Evolutionary conservation across 2,329 filamentous ascomycete species (phyloP).

Genomic region (Colletotrichum plurivorum): DNA sequence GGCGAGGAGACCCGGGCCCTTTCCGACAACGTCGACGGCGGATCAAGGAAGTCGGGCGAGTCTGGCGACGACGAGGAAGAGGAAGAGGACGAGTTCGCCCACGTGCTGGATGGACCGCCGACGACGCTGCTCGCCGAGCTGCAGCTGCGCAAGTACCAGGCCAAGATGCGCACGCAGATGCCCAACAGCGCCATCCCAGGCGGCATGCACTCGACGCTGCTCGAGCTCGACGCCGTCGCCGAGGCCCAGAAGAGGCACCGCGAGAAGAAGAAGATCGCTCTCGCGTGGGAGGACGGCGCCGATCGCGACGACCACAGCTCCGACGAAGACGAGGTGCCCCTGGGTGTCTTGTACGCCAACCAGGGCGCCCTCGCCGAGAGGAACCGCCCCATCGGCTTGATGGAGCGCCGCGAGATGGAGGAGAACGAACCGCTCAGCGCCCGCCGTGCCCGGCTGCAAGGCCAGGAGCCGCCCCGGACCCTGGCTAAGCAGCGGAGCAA

Average conservation of each 20-base stretch:
- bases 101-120: constrained; percentile 75
- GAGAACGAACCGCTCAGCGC: constrained; percentile 91
- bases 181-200: constrained; percentile 74
- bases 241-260: constrained; percentile 85
- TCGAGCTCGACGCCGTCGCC: constrained; percentile 91
- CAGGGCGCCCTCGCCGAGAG: constrained; percentile 71
- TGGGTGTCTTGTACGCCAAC: constrained; percentile 82
- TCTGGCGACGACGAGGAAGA: constrained; percentile 55
- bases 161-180: constrained; percentile 83
- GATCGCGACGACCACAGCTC: constrained; percentile 60
- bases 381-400: constrained; percentile 78
- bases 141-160: constrained; percentile 89
- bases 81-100: constrained; percentile 47
- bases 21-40: constrained; percentile 44
- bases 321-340: constrained; percentile 88
- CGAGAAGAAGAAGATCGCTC: constrained; percentile 80
- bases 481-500: constrained; percentile 60
- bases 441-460: constrained; percentile 81
- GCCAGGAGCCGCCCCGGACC: constrained; percentile 61
- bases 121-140: constrained; percentile 94
- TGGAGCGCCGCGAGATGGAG: constrained; percentile 87
- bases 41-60: constrained; percentile 46
- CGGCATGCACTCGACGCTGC: constrained; percentile 90
- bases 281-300: constrained; percentile 87
- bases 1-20: constrained; percentile 45